phyloP scores from a whole-genome alignment of 495 filamentous ascomycete species.

The Mytilinidion resinicola region DNA sequence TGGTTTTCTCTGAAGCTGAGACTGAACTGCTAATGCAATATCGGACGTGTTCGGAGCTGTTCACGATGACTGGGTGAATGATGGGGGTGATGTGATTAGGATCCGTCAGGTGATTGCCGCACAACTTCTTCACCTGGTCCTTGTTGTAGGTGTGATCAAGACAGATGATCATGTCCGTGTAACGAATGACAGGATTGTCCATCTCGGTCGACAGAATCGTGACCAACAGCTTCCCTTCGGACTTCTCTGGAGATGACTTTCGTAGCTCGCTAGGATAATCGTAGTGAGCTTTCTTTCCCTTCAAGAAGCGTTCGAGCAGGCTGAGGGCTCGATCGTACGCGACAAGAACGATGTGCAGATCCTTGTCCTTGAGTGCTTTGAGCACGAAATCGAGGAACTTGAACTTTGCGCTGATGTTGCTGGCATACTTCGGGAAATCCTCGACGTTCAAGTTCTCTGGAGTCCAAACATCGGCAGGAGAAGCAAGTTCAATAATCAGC shows the following conservation, averaged over 20 bases:
- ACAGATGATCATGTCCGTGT: constrained; percentile 14
- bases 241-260: background rate
- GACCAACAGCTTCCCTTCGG: constrained; percentile 5
- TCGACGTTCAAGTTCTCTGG: background rate
- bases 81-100: constrained; percentile 6
- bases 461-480: background rate
- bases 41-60: constrained; percentile 14
- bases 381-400: constrained; percentile 14
- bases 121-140: constrained; percentile 14
- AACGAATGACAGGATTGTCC: constrained; percentile 4
- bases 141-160: constrained; percentile 8
- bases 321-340: constrained; percentile 3
- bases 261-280: constrained; percentile 8
- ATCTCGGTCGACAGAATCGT: constrained; percentile 7
- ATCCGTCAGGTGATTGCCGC: background rate
- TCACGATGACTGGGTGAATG: constrained; percentile 16
- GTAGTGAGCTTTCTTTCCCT: constrained; percentile 11
- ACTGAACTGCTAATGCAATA: constrained; percentile 5
- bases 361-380: constrained; percentile 1
- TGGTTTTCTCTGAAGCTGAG: constrained; percentile 7
- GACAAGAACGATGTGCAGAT: constrained; percentile 19
- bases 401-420: constrained; percentile 16
- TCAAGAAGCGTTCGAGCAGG: constrained; percentile 16
- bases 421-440: constrained; percentile 9
- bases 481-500: constrained; percentile 15